Percentiles rank a stretch among this genome's conserved stretches.
Conservation (phyloP, 345 rosid genomes). For the Citrus inodora region DNA sequence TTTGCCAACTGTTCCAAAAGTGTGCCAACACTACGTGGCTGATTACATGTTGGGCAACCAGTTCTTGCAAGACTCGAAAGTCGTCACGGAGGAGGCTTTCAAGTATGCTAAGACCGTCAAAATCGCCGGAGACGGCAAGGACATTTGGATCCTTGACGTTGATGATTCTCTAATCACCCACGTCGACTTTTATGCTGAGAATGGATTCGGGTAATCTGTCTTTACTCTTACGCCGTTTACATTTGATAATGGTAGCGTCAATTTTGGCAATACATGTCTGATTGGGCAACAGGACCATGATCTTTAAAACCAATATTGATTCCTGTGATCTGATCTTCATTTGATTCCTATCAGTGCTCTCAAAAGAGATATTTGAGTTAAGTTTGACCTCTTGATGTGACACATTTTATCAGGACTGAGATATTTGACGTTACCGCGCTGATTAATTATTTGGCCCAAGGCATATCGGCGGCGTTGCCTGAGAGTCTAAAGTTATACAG, state of each 20-base stretch:
- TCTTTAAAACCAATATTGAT: too few species aligned
- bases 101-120: conserved; percentile 31
- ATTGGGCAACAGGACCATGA: too few species aligned
- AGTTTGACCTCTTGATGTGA: too few species aligned
- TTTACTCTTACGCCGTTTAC: too few species aligned
- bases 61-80: conserved; percentile 41
- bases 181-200: conserved; percentile 19
- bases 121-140: conserved; percentile 26
- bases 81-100: conserved; percentile 33
- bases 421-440: conserved; percentile 15
- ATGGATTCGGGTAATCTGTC: conserved; percentile 31
- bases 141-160: conserved; percentile 42
- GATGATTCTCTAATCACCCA: conserved; percentile 45
- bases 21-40: conserved; percentile 44
- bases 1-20: conserved; percentile 39
- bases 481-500: conserved; percentile 31
- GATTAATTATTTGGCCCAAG: conserved; percentile 26
- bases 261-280: too few species aligned
- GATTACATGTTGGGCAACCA: conserved; percentile 47
- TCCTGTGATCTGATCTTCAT: too few species aligned
- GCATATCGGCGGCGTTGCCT: conserved; percentile 32
- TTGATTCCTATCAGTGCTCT: too few species aligned
- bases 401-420: conserved; percentile 11
- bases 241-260: too few species aligned
- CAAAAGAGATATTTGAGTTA: too few species aligned